phyloP scores from a whole-genome alignment of 257 asterid species.

The Pogostemon cablin region DNA sequence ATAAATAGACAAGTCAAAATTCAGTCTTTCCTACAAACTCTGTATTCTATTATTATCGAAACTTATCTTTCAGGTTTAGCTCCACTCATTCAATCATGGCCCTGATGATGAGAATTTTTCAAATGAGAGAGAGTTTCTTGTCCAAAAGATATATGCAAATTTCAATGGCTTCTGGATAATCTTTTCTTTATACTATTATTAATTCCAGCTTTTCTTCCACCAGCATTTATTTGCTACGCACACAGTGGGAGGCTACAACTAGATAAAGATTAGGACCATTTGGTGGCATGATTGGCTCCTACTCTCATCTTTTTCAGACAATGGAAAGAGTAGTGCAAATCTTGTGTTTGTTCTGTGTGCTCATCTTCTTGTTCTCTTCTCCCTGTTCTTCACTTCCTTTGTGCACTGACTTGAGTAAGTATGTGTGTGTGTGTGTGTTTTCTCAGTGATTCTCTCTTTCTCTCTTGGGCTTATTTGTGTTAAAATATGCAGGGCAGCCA shows the following conservation, averaged over 20 bases:
- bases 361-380: conserved; percentile 47
- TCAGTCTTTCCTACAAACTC: conserved; percentile 31
- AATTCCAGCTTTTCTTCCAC: conserved; percentile 12
- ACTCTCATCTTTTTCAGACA: conserved; percentile 28
- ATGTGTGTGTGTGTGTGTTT: conserved; percentile 25
- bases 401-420: conserved; percentile 81
- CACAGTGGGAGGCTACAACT: conserved; percentile 28
- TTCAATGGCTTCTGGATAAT: conserved; percentile 42
- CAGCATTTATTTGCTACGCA: conserved; percentile 23
- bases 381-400: conserved; percentile 67
- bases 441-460: conserved; percentile 5
- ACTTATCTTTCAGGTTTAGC: conserved; percentile 47
- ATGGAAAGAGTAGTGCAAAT: conserved; percentile 42
- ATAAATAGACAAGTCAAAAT: conserved; percentile 44
- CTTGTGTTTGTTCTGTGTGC: conserved; percentile 42
- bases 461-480: conserved; percentile 11
- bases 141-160: conserved; percentile 27
- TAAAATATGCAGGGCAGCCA: conserved; percentile 68
- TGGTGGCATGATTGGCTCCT: conserved; percentile 27
- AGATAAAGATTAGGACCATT: conserved; percentile 24
- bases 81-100: conserved; percentile 27
- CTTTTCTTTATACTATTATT: conserved; percentile 34
- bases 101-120: conserved; percentile 17
- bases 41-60: conserved; percentile 30
- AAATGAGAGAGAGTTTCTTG: conserved; percentile 37